Conservation (phyloP, 1,139 yeast species). For the Kodamaea ohmeri region DNA sequence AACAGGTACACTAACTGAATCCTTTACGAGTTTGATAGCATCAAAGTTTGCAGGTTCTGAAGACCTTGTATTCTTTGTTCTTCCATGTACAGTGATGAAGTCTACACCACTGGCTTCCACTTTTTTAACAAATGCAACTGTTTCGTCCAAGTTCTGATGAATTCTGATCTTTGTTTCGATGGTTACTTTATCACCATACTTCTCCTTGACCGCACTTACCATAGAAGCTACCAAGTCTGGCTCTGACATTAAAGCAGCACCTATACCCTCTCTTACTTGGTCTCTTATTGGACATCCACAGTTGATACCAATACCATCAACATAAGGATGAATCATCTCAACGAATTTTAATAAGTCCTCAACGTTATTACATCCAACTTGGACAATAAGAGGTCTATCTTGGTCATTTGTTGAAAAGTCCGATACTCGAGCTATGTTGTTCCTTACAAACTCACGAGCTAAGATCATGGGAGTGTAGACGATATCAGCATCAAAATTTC, state of each 20-base stretch:
- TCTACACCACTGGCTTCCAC: conserved; percentile 91
- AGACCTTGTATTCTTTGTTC: conserved; percentile 81
- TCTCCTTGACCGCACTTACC: conserved; percentile 78
- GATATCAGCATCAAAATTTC: conserved; percentile 74
- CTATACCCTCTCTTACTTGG: conserved; percentile 93
- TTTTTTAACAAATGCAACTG: conserved; percentile 65
- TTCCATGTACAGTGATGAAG: conserved; percentile 90
- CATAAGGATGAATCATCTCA: conserved; percentile 84
- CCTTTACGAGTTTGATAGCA: conserved; percentile 69
- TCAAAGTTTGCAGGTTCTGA: conserved; percentile 79
- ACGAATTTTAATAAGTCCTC: conserved; percentile 81
- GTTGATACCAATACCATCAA: conserved; percentile 91
- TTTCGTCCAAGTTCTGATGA: conserved; percentile 70
- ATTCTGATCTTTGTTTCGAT: conserved; percentile 91
- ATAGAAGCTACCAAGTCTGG: conserved; percentile 78
- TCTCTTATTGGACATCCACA: conserved; percentile 98
- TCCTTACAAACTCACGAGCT: conserved; percentile 91
- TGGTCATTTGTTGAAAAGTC: conserved; percentile 77
- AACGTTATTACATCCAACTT: conserved; percentile 87
- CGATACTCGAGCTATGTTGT: conserved; percentile 71
- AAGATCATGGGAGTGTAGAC: conserved; percentile 95
- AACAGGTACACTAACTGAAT: conserved; percentile 67
- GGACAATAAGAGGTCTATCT: conserved; percentile 78
- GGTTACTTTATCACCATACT: conserved; percentile 65
- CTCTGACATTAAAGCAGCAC: conserved; percentile 89